Evolutionary conservation across 164 flowering plant species (phyloP).

Genomic region (Malania oleifera): DNA sequence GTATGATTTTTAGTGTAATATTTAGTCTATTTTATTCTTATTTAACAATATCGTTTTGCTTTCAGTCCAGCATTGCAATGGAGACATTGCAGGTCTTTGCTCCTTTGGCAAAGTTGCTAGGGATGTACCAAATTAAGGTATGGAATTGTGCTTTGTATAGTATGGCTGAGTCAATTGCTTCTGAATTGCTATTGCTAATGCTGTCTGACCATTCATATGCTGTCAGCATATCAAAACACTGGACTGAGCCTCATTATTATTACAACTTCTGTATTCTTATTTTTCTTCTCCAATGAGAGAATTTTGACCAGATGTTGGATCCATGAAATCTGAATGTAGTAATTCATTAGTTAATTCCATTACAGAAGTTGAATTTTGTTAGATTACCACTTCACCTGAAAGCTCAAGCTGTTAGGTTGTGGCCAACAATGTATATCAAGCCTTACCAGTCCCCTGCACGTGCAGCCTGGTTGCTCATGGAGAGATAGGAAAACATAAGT

Average conservation of each 20-base stretch:
- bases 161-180: too few relatives aligned
- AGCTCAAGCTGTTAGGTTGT: too few relatives aligned
- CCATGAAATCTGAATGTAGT: background rate
- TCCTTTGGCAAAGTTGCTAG: conserved; percentile 90
- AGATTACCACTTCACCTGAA: background rate
- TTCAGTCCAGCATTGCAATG: conserved; percentile 80
- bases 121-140: conserved; percentile 98
- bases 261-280: too few relatives aligned
- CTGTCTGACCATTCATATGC: background rate
- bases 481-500: too few relatives aligned
- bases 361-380: background rate
- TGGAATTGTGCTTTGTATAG: background rate
- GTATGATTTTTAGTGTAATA: conserved; percentile 5
- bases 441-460: too few relatives aligned
- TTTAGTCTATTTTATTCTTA: conserved; percentile 2
- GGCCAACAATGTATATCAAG: too few relatives aligned
- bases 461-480: too few relatives aligned
- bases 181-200: background rate
- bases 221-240: conserved; percentile 1
- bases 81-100: conserved; percentile 99
- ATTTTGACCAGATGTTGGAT: too few relatives aligned
- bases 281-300: too few relatives aligned
- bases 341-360: background rate
- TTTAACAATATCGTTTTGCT: conserved; percentile 4
- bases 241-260: too few relatives aligned